Base-by-base conservation (phyloP, 352 stramenopile genomes). In the Halophytophthora polymorphica region DNA sequence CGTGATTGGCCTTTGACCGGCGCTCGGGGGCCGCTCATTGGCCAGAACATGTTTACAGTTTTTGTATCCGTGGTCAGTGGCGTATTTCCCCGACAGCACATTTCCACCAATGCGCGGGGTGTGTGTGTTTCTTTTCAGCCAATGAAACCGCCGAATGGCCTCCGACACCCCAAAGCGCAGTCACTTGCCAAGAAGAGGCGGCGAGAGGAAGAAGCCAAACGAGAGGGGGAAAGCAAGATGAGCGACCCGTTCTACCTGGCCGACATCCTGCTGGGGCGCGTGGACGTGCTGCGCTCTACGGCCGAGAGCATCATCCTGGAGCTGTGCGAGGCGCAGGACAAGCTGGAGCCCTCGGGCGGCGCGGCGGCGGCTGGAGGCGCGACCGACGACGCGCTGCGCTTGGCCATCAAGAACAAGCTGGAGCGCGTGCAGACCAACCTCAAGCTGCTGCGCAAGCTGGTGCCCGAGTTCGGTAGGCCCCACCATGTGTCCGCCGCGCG, bases 371-470 rank as follows among this genome's bases (percentile, higher is more conserved):
- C 2, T 7, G 25, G 18, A 14, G 61, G 49, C 1, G 25, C 59
- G 35, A 61, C 69, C 23, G 83, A 93, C 40, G 81, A 92, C 43
- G 77, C 73, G 50, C 67, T 90, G 45, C 83, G 79, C 11, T 61
- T 89, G 19, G 64, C 79, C 29, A 90, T 94, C 53, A 90, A 94
- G 68, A 89, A 74, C 66, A 86, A 89, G 45, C 63, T 94, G 33
- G 81, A 92, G 66, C 83, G 83, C 45, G 81, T 94, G 43, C 83
- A 94, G 68, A 92, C 81, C 15, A 94, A 94, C 57, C 64, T 94
- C 37, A 88, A 90, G 59, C 65, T 94, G 46, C 58, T 94, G 51
- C 78, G 80, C 47, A 86, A 88, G 48, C 77, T 94, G 36, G 83
- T 88, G 47, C 79, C 81, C 0, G 83, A 94, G 49, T 94, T 94